A percentile compares a stretch with the other conserved stretches of the same genome.
These are phyloP conservation scores for Rosa multiflora DNA, from an alignment of 306 rosid genomes.

Conservation along the genomic window DNA sequence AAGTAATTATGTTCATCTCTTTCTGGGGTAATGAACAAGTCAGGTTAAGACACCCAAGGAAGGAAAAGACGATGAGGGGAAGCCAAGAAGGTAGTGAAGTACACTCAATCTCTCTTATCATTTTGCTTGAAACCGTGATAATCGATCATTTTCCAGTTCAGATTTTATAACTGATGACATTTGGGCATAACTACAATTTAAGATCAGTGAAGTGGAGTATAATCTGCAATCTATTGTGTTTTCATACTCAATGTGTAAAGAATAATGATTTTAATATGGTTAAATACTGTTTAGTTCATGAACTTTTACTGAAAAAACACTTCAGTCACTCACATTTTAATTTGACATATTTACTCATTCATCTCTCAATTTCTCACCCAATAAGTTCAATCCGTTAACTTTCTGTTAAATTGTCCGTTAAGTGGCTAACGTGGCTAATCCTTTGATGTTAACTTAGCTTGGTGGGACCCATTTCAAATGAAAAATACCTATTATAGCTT, in stretches of 20 bases:
- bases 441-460: too few relatives aligned
- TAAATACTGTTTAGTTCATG: too few relatives aligned
- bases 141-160: background rate
- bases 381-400: too few relatives aligned
- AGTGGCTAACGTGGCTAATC: too few relatives aligned
- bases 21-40: background rate
- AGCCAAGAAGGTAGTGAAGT: background rate
- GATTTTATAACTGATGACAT: background rate
- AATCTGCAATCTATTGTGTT: background rate
- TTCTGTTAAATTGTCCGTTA: too few relatives aligned
- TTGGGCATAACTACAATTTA: background rate
- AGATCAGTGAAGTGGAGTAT: background rate
- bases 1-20: background rate
- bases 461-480: too few relatives aligned
- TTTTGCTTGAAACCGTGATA: background rate
- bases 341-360: too few relatives aligned
- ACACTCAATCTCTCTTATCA: background rate
- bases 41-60: background rate
- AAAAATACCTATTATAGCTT: too few relatives aligned
- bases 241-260: background rate
- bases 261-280: background rate
- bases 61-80: background rate
- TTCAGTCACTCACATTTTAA: too few relatives aligned
- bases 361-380: too few relatives aligned
- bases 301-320: too few relatives aligned